Conservation (phyloP, 2,329 filamentous ascomycete genomes). For the Phialophora macrospora region DNA sequence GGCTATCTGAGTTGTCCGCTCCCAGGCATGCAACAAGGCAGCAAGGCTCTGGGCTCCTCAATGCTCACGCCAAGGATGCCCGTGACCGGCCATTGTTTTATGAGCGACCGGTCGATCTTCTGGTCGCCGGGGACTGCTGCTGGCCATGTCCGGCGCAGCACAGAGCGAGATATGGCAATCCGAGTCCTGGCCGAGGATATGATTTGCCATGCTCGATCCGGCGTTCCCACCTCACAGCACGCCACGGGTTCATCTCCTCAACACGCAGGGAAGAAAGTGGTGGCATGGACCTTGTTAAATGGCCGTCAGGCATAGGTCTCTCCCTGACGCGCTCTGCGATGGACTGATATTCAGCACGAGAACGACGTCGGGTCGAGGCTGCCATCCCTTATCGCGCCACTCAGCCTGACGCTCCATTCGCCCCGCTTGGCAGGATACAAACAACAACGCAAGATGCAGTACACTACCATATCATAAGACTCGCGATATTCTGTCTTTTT, state of each 20-base stretch:
- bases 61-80: neutral
- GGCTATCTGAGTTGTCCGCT: conserved; percentile 60
- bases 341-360: neutral
- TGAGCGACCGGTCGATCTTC: conserved; percentile 12
- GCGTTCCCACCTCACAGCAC: conserved; percentile 4
- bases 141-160: conserved; percentile 3
- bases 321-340: neutral
- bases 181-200: conserved; percentile 11
- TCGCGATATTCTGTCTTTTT: neutral
- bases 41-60: neutral
- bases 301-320: neutral
- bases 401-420: conserved; percentile 18
- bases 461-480: conserved; percentile 22
- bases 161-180: conserved; percentile 1
- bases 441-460: conserved; percentile 31
- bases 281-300: conserved; percentile 8
- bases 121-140: neutral
- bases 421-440: conserved; percentile 29
- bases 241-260: conserved; percentile 6
- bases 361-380: conserved; percentile 11
- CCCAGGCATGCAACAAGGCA: neutral
- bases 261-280: neutral
- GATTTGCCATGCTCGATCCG: conserved; percentile 7
- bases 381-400: conserved; percentile 11
- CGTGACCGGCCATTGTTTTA: neutral